Conservation (phyloP, 2,329 filamentous ascomycete species). For the Aspergillus neotritici region DNA sequence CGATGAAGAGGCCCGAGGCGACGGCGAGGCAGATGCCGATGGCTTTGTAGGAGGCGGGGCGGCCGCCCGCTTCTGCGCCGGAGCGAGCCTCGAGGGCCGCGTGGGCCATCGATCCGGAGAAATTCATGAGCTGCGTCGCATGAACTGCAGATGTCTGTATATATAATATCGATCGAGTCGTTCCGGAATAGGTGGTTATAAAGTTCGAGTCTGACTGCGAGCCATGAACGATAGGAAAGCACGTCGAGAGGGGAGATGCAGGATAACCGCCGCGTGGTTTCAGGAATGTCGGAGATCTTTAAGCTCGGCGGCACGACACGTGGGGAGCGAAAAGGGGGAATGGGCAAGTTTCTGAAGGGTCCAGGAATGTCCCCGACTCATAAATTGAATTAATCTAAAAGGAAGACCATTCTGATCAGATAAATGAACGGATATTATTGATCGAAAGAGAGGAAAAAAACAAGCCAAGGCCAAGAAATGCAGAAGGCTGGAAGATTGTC, state of each 20-base stretch:
- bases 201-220: neutral
- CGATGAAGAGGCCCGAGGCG: slow-evolving; percentile 86
- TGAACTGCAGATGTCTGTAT: neutral
- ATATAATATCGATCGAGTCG: neutral
- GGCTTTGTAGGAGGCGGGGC: slow-evolving; percentile 67
- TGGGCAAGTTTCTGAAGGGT: neutral
- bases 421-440: too few relatives aligned
- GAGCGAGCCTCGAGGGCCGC: slow-evolving; percentile 41
- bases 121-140: slow-evolving; percentile 1
- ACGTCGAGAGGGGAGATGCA: neutral
- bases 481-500: slow-evolving; percentile 13
- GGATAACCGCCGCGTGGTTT: slow-evolving; percentile 1
- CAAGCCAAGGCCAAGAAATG: slow-evolving; percentile 5
- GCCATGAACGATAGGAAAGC: neutral
- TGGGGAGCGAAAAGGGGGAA: neutral
- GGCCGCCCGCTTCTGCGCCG: slow-evolving; percentile 24
- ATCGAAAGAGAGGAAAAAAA: slow-evolving; percentile 5
- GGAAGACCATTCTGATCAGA: too few relatives aligned
- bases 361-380: too few relatives aligned
- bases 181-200: neutral
- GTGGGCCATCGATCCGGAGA: slow-evolving; percentile 12
- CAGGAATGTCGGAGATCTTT: slow-evolving; percentile 2
- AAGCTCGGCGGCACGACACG: too few relatives aligned
- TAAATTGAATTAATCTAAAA: too few relatives aligned
- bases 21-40: slow-evolving; percentile 83